Percentiles rank a stretch among this genome's conserved stretches.
Conservation (phyloP, 2,329 filamentous ascomycete species). For the Cladophialophora chaetospira region DNA sequence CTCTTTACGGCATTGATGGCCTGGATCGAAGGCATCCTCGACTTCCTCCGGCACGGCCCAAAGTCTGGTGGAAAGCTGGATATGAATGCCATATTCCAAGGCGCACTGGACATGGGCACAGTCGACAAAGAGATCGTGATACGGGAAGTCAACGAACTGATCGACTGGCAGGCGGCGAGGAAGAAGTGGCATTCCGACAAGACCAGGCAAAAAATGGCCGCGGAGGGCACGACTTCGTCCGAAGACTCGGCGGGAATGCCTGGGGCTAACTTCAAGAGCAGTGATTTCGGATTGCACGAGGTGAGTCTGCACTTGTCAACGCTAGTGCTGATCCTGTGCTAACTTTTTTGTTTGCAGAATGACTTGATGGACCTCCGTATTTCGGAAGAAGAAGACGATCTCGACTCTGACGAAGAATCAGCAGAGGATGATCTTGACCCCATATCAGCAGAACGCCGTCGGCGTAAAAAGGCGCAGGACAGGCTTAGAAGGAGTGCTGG, state of each 20-base stretch:
- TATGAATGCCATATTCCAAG: slow-evolving; percentile 90
- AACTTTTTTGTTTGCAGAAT: slow-evolving; percentile 46
- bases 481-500: slow-evolving; percentile 77
- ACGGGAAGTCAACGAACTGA: slow-evolving; percentile 78
- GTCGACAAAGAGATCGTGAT: slow-evolving; percentile 74
- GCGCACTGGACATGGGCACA: slow-evolving; percentile 66
- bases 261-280: slow-evolving; percentile 66
- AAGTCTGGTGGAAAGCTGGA: slow-evolving; percentile 77
- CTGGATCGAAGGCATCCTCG: slow-evolving; percentile 93
- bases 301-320: slow-evolving; percentile 48
- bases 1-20: slow-evolving; percentile 95
- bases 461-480: slow-evolving; percentile 76
- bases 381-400: slow-evolving; percentile 69
- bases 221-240: slow-evolving; percentile 59
- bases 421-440: slow-evolving; percentile 80
- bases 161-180: slow-evolving; percentile 89
- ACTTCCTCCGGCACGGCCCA: slow-evolving; percentile 86
- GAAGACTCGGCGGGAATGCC: slow-evolving; percentile 53
- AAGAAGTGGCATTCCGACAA: slow-evolving; percentile 99
- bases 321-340: background rate
- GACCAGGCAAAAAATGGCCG: slow-evolving; percentile 98
- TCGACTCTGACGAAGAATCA: slow-evolving; percentile 64
- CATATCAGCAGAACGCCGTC: slow-evolving; percentile 80
- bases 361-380: slow-evolving; percentile 86
- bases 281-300: slow-evolving; percentile 87